These are phyloP conservation scores for Echria macrotheca DNA, from an alignment of 495 filamentous ascomycete species.

Conservation along the genomic window DNA sequence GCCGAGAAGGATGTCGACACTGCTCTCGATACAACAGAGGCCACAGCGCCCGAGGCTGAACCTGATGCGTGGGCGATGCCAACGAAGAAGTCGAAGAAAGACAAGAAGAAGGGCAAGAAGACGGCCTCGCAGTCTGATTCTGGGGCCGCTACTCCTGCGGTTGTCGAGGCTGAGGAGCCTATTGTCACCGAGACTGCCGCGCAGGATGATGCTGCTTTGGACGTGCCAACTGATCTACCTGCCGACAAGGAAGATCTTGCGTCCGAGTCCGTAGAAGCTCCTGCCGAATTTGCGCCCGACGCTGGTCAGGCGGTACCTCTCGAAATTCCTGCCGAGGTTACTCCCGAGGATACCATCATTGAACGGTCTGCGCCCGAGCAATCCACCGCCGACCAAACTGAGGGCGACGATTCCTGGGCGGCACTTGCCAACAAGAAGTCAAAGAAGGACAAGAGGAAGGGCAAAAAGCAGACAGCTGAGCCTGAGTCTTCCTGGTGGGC, in stretches of 20 bases:
- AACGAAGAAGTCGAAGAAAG: conserved; percentile 29
- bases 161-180: background rate
- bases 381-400: no score
- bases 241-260: no score
- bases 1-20: background rate
- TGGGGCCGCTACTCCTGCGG: conserved; percentile 17
- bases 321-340: no score
- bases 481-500: no score
- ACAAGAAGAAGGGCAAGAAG: conserved; percentile 30
- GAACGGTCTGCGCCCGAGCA: no score
- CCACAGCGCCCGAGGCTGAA: background rate
- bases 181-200: no score
- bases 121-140: conserved; percentile 16
- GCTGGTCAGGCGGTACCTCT: no score
- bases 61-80: conserved; percentile 8
- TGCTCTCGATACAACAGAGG: background rate
- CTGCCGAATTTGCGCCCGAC: background rate
- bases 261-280: background rate
- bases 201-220: no score
- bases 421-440: conserved; percentile 26
- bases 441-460: conserved; percentile 19
- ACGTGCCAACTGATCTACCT: no score
- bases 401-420: conserved; percentile 19
- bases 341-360: no score
- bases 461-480: no score